phyloP scores from a whole-genome alignment of 2,329 filamentous ascomycete genomes.

The Akanthomyces lecanii region DNA sequence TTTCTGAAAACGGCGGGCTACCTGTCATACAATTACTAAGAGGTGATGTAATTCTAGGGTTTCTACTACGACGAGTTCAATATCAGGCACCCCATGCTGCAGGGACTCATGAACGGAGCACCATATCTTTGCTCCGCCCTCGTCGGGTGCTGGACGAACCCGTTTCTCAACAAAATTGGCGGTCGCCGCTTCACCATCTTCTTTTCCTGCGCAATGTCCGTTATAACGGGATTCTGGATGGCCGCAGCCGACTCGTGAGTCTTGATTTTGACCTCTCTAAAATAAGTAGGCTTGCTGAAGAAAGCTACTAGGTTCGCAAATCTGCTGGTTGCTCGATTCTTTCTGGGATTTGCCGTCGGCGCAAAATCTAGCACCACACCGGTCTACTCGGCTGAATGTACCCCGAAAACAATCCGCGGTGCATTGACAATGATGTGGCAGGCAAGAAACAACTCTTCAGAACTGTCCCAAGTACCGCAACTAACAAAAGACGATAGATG shows the following conservation, averaged over 20 bases:
- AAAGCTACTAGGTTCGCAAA: constrained; percentile 16
- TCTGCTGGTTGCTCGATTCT: constrained; percentile 26
- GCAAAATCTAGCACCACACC: constrained; percentile 28
- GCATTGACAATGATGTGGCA: constrained; percentile 16
- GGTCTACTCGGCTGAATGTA: constrained; percentile 29
- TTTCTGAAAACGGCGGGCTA: constrained; percentile 27
- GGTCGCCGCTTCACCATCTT: constrained; percentile 63
- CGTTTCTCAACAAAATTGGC: constrained; percentile 53
- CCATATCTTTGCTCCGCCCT: constrained; percentile 50
- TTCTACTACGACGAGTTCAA: constrained; percentile 31
- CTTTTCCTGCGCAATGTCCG: constrained; percentile 53
- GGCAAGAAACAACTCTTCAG: neutral
- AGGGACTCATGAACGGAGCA: constrained; percentile 52
- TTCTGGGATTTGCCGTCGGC: constrained; percentile 29
- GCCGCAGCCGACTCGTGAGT: constrained; percentile 33
- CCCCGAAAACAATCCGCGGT: constrained; percentile 21
- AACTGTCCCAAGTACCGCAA: no score
- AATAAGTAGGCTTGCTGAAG: neutral
- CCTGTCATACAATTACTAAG: neutral
- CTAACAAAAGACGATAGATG: constrained; percentile 18
- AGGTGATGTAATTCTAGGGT: constrained; percentile 25
- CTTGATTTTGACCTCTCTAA: neutral
- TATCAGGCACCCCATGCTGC: constrained; percentile 39
- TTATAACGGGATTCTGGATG: constrained; percentile 52
- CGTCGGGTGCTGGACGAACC: constrained; percentile 33